Percentiles rank a stretch among this genome's conserved stretches.
Evolutionary conservation across 2,329 filamentous ascomycete genomes (phyloP).

Genomic region (Fusarium staphyleae): DNA sequence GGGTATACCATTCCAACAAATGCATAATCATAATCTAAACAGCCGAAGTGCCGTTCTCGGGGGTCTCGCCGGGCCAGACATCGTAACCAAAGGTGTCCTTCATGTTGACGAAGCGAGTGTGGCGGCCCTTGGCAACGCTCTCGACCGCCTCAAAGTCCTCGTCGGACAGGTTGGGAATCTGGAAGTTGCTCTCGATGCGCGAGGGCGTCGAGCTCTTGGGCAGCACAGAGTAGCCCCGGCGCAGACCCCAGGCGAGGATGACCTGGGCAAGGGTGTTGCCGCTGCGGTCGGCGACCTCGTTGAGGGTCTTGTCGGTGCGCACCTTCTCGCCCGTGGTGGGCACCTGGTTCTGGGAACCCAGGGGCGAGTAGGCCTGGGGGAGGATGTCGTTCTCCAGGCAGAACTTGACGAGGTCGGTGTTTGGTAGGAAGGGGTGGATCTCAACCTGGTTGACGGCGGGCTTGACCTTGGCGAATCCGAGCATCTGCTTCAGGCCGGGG

Average conservation of each 20-base stretch:
- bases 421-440: constrained; percentile 49
- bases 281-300: constrained; percentile 59
- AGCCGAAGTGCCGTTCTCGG: constrained; percentile 25
- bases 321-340: constrained; percentile 40
- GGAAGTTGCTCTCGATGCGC: constrained; percentile 58
- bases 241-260: constrained; percentile 66
- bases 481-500: constrained; percentile 46
- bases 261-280: constrained; percentile 60
- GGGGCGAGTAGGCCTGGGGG: constrained; percentile 64
- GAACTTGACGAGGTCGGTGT: constrained; percentile 59
- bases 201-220: constrained; percentile 73
- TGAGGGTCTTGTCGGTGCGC: constrained; percentile 50
- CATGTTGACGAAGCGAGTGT: constrained; percentile 81
- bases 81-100: constrained; percentile 81
- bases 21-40: constrained; percentile 20
- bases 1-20: constrained; percentile 24
- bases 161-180: constrained; percentile 43
- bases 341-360: constrained; percentile 60
- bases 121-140: constrained; percentile 58
- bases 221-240: constrained; percentile 70
- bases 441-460: constrained; percentile 60
- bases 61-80: constrained; percentile 67
- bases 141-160: constrained; percentile 63
- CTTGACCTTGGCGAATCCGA: constrained; percentile 52
- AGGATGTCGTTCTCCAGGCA: constrained; percentile 60